phyloP scores from a whole-genome alignment of 2,329 filamentous ascomycete genomes.

The Chrysoporthe austroafricana region DNA sequence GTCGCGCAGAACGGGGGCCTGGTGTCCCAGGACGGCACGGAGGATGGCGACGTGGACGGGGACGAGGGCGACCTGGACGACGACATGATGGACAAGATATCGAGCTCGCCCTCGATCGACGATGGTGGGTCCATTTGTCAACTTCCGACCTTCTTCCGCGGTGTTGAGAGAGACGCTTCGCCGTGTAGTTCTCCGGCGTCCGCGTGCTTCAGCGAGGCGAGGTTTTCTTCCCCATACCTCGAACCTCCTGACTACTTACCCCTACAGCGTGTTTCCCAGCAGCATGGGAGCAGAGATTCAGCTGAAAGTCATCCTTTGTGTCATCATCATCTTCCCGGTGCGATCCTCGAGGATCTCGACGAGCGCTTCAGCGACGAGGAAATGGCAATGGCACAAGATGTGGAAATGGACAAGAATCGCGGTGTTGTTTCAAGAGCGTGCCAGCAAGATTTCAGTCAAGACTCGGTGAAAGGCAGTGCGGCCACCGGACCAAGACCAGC shows the following conservation, averaged over 20 bases:
- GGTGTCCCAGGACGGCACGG: slow-evolving; percentile 49
- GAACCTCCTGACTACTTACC: slow-evolving; percentile 41
- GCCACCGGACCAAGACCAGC: slow-evolving; percentile 9
- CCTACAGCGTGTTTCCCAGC: slow-evolving; percentile 33
- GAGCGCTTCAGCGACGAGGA: slow-evolving; percentile 34
- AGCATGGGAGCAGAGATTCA: slow-evolving; percentile 40
- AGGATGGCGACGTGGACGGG: slow-evolving; percentile 68
- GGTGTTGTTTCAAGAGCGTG: slow-evolving; percentile 2
- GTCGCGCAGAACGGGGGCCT: slow-evolving; percentile 65
- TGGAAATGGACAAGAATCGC: background rate
- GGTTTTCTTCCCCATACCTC: slow-evolving; percentile 49
- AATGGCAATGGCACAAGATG: slow-evolving; percentile 10
- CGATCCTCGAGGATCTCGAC: slow-evolving; percentile 42
- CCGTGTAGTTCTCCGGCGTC: slow-evolving; percentile 39
- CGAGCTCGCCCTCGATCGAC: slow-evolving; percentile 97
- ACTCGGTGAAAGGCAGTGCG: background rate
- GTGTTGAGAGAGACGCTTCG: slow-evolving; percentile 41
- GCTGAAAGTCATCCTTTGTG: slow-evolving; percentile 37
- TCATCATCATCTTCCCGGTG: slow-evolving; percentile 52
- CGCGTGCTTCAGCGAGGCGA: slow-evolving; percentile 39
- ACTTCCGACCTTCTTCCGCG: slow-evolving; percentile 45
- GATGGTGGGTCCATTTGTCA: slow-evolving; percentile 80
- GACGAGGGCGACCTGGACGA: slow-evolving; percentile 74
- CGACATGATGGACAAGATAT: slow-evolving; percentile 98
- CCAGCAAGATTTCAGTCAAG: background rate